These are phyloP conservation scores for Isabelozyma heimii DNA, from an alignment of 805 yeast species.

Conservation along the genomic window DNA sequence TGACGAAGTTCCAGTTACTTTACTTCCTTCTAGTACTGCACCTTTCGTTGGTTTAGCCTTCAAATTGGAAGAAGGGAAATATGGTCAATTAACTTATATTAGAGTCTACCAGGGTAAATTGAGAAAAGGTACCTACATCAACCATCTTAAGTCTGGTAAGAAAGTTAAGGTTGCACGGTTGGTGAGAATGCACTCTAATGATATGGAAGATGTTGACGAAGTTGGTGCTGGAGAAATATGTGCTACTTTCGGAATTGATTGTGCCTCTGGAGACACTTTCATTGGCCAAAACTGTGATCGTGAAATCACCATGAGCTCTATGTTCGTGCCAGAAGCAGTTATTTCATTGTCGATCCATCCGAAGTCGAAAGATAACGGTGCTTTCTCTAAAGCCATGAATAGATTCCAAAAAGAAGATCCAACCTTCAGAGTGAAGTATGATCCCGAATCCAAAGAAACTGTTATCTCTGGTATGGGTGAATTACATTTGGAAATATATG, in stretches of 20 bases:
- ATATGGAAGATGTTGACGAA: constrained; percentile 97
- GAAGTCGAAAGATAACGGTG: constrained; percentile 76
- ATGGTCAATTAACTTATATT: constrained; percentile 95
- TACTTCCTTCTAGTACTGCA: constrained; percentile 66
- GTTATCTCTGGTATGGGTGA: constrained; percentile 98
- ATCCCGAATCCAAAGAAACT: constrained; percentile 89
- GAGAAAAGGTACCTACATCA: constrained; percentile 85
- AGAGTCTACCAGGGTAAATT: constrained; percentile 96
- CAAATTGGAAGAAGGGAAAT: constrained; percentile 97
- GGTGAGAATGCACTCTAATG: constrained; percentile 98
- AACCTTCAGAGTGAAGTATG: constrained; percentile 90
- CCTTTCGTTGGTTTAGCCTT: constrained; percentile 98
- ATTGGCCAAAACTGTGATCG: constrained; percentile 68
- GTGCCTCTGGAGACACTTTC: constrained; percentile 98
- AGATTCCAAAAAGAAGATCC: constrained; percentile 99
- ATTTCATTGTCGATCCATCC: constrained; percentile 91
- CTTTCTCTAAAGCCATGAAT: constrained; percentile 95
- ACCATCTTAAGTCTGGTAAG: constrained; percentile 89
- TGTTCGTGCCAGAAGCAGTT: constrained; percentile 99
- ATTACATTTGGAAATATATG: constrained; percentile 93
- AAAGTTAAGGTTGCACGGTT: constrained; percentile 88
- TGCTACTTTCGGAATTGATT: constrained; percentile 98
- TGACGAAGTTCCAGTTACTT: constrained; percentile 56
- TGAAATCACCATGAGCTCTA: constrained; percentile 88
- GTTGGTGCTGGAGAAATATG: constrained; percentile 98